Conservation (phyloP, 495 filamentous ascomycete species). For the Penicillium canescens region DNA sequence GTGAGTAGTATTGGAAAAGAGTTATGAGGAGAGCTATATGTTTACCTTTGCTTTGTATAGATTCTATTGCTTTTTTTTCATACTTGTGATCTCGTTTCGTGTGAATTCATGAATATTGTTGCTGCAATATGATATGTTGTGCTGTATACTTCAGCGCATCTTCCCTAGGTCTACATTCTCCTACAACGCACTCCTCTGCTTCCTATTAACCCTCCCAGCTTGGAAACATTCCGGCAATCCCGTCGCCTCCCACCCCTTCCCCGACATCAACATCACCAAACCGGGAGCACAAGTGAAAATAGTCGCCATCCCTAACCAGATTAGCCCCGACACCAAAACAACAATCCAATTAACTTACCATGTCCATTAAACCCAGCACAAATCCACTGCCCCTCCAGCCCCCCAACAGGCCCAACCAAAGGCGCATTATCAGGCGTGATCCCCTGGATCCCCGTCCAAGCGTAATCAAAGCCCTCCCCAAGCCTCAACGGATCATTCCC, state of each 20-base stretch:
- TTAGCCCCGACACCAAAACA: background rate
- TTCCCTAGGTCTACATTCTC: no score
- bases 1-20: no score
- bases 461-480: slow-evolving; percentile 11
- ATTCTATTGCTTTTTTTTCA: no score
- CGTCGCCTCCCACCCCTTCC: slow-evolving; percentile 7
- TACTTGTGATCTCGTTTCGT: no score
- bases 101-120: no score
- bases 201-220: no score
- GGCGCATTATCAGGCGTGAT: slow-evolving; percentile 7
- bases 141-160: no score
- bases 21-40: no score
- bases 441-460: slow-evolving; percentile 11
- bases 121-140: no score
- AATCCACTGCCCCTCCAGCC: slow-evolving; percentile 8
- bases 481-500: background rate
- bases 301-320: slow-evolving; percentile 9
- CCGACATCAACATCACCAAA: slow-evolving; percentile 9
- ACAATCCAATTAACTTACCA: background rate
- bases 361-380: slow-evolving; percentile 14
- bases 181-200: no score
- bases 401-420: slow-evolving; percentile 7
- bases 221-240: slow-evolving; percentile 16
- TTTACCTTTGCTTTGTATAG: no score
- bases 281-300: slow-evolving; percentile 14